Percentiles rank a stretch among this genome's conserved stretches.
phyloP scores from a whole-genome alignment of 768 basidiomycete genomes.

The Kwoniella dendrophila region DNA sequence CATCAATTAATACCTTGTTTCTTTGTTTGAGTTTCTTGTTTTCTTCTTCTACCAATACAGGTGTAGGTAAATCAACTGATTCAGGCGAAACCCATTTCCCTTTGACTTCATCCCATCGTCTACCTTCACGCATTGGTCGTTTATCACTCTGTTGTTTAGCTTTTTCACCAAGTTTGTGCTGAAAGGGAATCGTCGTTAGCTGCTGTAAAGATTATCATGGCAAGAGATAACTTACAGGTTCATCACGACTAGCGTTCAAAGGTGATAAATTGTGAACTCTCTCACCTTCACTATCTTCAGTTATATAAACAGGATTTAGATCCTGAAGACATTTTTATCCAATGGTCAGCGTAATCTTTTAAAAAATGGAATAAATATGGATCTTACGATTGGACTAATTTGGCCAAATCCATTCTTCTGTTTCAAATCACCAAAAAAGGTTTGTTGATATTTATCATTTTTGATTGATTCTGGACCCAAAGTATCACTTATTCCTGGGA shows the following conservation, averaged over 20 bases:
- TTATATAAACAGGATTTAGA: constrained; percentile 8
- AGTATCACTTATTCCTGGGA: constrained; percentile 4
- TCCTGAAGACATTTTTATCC: neutral
- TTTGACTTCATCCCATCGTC: constrained; percentile 13
- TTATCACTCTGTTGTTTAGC: constrained; percentile 3
- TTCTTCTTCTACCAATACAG: neutral
- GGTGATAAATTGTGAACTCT: constrained; percentile 3
- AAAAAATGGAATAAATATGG: neutral
- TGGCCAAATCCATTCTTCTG: neutral
- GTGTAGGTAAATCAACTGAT: constrained; percentile 13
- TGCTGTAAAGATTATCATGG: neutral
- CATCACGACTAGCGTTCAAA: neutral
- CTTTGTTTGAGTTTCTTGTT: too few species aligned
- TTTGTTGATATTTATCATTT: constrained; percentile 12
- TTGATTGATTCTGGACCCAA: neutral
- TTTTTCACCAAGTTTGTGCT: neutral
- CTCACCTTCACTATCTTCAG: constrained; percentile 3
- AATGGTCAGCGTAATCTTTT: neutral
- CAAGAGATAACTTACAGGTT: constrained; percentile 2
- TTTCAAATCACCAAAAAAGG: constrained; percentile 16
- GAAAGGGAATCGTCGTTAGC: too few species aligned
- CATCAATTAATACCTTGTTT: neutral
- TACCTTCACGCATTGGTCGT: neutral
- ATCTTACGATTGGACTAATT: constrained; percentile 15
- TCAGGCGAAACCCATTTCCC: neutral